phyloP scores from a whole-genome alignment of 73 alveolate genomes.

The Paramecium biaurelia region DNA sequence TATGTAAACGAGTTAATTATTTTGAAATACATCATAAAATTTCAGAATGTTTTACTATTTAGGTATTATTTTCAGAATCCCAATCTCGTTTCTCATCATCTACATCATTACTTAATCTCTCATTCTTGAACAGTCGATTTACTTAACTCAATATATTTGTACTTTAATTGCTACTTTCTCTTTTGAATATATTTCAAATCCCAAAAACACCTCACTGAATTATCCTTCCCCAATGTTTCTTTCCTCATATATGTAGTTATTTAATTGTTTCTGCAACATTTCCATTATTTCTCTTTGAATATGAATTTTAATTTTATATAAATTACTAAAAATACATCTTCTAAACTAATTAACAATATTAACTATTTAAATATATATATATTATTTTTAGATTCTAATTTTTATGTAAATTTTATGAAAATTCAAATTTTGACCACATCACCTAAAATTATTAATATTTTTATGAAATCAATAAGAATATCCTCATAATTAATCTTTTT shows the following conservation, averaged over 20 bases:
- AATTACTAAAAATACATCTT: background rate
- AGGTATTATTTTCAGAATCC: background rate
- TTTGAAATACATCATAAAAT: constrained; percentile 51
- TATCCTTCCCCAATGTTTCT: constrained; percentile 51
- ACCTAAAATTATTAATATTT: background rate
- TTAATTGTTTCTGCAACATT: background rate
- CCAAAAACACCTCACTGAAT: constrained; percentile 57
- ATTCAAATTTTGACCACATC: background rate
- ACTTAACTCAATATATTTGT: constrained; percentile 1
- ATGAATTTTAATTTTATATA: background rate
- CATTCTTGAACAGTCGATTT: constrained; percentile 46
- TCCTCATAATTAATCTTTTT: too few relatives aligned
- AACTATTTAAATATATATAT: background rate
- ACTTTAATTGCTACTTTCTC: constrained; percentile 62
- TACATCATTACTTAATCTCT: constrained; percentile 18
- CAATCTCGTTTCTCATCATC: constrained; percentile 49
- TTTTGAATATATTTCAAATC: constrained; percentile 11
- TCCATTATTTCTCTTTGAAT: background rate
- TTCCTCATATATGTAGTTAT: constrained; percentile 23
- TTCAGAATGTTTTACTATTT: background rate
- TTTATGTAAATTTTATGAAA: too few relatives aligned
- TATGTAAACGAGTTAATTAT: background rate
- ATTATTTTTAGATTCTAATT: background rate
- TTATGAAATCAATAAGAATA: background rate
- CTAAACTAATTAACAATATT: too few relatives aligned